Conservation (phyloP, 1,284 basidiomycete genomes). For the Ganoderma resinaceum region DNA sequence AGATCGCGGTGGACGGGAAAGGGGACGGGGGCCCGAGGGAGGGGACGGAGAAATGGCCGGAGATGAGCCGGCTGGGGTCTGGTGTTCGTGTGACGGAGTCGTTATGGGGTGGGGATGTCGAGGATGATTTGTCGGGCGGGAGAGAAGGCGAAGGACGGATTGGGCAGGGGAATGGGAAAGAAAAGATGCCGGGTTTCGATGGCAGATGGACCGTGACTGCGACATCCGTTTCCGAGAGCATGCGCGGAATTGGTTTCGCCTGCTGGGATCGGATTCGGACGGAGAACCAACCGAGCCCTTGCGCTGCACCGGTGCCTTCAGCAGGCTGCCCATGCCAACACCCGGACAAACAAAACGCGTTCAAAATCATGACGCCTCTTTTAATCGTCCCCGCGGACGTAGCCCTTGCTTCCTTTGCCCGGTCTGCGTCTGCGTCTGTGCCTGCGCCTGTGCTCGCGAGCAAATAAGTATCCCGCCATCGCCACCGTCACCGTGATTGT, state of each 20-base stretch:
- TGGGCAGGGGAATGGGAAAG: constrained; percentile 7
- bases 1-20: constrained; percentile 25
- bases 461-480: constrained; percentile 9
- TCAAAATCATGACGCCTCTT: constrained; percentile 28
- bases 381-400: constrained; percentile 4
- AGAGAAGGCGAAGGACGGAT: constrained; percentile 16
- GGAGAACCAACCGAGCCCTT: constrained; percentile 1
- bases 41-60: constrained; percentile 31
- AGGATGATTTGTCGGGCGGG: constrained; percentile 3
- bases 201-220: constrained; percentile 1
- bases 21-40: constrained; percentile 19
- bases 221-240: constrained; percentile 9
- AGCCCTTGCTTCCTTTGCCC: constrained; percentile 15
- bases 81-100: constrained; percentile 25
- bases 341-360: constrained; percentile 35
- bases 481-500: constrained; percentile 13
- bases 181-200: constrained; percentile 2
- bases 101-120: constrained; percentile 3
- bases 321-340: constrained; percentile 11
- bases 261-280: constrained; percentile 1
- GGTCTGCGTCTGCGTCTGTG: constrained; percentile 5
- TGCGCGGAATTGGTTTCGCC: constrained; percentile 12
- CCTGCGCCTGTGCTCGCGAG: background rate
- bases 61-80: constrained; percentile 34
- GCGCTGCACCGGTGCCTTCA: background rate